These are phyloP conservation scores for Mortierella sp. DNA, from an alignment of 371 early-diverging fungal genomes.

Conservation along the genomic window DNA sequence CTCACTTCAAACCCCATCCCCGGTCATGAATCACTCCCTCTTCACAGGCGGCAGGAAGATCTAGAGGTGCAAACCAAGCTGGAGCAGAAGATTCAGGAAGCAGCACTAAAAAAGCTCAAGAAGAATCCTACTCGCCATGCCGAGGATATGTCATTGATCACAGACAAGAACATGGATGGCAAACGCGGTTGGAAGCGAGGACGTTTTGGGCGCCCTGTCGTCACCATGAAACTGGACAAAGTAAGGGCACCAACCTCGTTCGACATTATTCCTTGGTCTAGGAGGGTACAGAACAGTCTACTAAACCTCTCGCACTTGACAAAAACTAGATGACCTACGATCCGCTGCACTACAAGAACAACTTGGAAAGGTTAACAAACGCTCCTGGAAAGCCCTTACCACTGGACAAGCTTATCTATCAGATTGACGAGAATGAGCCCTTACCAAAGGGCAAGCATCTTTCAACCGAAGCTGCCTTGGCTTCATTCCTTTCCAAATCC, in stretches of 20 bases:
- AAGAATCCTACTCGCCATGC: slow-evolving; percentile 55
- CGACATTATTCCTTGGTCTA: not conserved
- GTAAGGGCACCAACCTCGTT: slow-evolving; percentile 54
- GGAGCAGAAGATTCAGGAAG: slow-evolving; percentile 42
- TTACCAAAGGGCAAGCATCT: slow-evolving; percentile 46
- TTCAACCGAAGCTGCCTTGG: slow-evolving; percentile 33
- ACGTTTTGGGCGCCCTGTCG: slow-evolving; percentile 81
- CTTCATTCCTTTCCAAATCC: slow-evolving; percentile 20
- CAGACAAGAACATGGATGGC: slow-evolving; percentile 73
- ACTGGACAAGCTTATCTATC: slow-evolving; percentile 28
- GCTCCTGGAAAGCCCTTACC: slow-evolving; percentile 38
- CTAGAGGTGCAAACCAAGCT: slow-evolving; percentile 36
- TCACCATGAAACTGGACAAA: slow-evolving; percentile 74
- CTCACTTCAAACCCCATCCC: not conserved
- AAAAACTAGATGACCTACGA: slow-evolving; percentile 69
- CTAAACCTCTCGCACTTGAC: not conserved
- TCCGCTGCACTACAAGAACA: slow-evolving; percentile 78
- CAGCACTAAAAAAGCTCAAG: slow-evolving; percentile 36
- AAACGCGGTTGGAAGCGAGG: slow-evolving; percentile 79
- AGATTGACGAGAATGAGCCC: slow-evolving; percentile 49
- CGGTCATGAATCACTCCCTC: not conserved
- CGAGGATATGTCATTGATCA: slow-evolving; percentile 78
- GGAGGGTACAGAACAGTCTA: not conserved
- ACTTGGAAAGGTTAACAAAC: slow-evolving; percentile 71
- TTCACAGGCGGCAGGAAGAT: slow-evolving; percentile 52